Evolutionary conservation across 2,329 filamentous ascomycete genomes (phyloP), one percentile per base, ranked within the genome.

Genomic region (Colletotrichum sp.): DNA sequence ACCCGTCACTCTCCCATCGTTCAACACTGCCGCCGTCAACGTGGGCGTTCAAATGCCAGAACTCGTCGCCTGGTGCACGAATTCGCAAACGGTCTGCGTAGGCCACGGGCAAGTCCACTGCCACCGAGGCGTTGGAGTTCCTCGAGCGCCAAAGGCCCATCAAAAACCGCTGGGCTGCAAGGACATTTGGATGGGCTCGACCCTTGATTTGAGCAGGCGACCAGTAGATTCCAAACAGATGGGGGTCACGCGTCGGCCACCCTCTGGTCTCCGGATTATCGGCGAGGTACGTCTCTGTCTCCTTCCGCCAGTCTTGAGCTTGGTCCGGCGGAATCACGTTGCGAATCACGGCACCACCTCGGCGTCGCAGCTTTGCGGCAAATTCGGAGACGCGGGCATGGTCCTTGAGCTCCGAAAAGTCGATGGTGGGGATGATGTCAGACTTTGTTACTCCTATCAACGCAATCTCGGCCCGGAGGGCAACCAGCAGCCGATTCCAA

Each of bases 31-130:
- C 93, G 68, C 93, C 93, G 81, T 95, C 93, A 4, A 94, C 88
- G 82, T 95, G 93, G 4, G 93, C 93, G 49, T 93, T 90, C 71
- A 91, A 84, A 32, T 88, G 84, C 24, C 84, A 87, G 0, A 88
- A 87, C 7, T 88, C 88, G 80, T 85, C 80, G 18, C 89, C 88
- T 8, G 90, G 90, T 10, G 90, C 89, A 67, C 93, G 89, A 77
- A 95, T 93, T 4, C 93, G 91, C 76, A 95, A 88, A 1, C 93
- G 90, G 81, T 95, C 93, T 13, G 91, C 93, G 77, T 95, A 95
- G 16, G 91, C 89, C 64, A 94, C 89, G 21, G 93, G 93, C 69
- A 93, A 89, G 4, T 89, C 86, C 9, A 90, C 91, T 10, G 90
- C 90, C 73, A 94, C 89, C n/a, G 89, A 88, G 57, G 92, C 92